These are phyloP conservation scores for Tetrahymena thermophila DNA, from an alignment of 73 alveolate species.

Conservation along the genomic window DNA sequence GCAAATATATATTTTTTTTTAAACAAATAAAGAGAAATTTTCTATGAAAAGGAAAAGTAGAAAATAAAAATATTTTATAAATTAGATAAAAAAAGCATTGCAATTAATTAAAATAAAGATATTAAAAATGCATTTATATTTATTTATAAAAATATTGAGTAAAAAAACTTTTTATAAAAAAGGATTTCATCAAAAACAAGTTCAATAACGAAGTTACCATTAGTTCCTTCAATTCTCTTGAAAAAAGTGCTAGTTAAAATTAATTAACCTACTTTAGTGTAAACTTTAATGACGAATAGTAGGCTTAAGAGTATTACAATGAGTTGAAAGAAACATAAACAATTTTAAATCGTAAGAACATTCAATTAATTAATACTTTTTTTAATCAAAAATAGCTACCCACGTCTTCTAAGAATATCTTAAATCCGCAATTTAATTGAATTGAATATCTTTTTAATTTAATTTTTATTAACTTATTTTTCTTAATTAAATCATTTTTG, in stretches of 20 bases:
- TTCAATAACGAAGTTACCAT: neutral
- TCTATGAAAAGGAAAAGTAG: no score
- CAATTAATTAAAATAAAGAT: no score
- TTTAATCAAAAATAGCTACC: neutral
- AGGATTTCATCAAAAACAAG: neutral
- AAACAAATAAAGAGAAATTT: no score
- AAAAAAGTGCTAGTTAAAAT: neutral
- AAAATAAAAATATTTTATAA: no score
- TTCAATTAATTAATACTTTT: neutral
- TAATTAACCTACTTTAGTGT: neutral
- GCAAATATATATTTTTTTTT: neutral
- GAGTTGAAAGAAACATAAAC: neutral
- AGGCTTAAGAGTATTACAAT: neutral
- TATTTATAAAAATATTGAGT: no score
- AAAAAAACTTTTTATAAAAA: no score
- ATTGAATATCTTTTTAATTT: neutral
- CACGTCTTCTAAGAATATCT: neutral
- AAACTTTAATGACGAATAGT: neutral
- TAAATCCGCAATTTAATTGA: neutral
- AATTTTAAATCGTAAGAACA: neutral
- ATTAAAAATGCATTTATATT: no score
- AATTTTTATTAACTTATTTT: neutral
- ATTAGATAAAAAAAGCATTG: no score
- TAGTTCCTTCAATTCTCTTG: neutral
- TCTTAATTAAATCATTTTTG: no score